Evolutionary conservation across 208 protist genomes (phyloP), one percentile per base, ranked within the genome.

Genomic region (Crithidia fasciculata): DNA sequence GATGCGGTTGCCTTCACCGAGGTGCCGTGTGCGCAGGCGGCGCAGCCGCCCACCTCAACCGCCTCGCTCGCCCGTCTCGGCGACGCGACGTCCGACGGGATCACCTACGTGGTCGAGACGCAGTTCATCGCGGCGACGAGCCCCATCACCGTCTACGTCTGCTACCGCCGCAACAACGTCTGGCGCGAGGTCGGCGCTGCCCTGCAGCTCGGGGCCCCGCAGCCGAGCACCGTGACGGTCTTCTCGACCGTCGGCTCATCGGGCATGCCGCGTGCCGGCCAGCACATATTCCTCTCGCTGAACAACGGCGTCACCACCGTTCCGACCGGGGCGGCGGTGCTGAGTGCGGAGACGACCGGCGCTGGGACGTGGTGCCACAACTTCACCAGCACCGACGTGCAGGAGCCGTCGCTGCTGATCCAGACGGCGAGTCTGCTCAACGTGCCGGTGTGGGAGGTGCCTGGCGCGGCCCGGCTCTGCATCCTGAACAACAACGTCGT

Each of bases 311-410:
- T 74, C 8, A 44, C 41, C 3, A 60, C 64, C 4, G 62, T 16
- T 9, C 43, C 69, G n/a, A 70, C 61, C 3, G 57, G 40, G 18
- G 52, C 62, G 41, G 86, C 80, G 4, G 86, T 88, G 0, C 82
- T 94, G 44, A 86, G 92, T 39, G 80, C 72, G 43, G 79, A 64
- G 16, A 58, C 69, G 39, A 71, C 77, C 15, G 72, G 66, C 28
- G n/a, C 54, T 45, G 82, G 83, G 18, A 90, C 88, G n/a, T 97
- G 93, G 91, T 97, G 93, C 69, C 87, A 94, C 70, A 96, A 96
- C 82, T 96, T 90, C 82, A 96, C 88, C 5, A 18, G 10, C 2
- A 52, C 37, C 5, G 61, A 91, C 56, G 76, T 95, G 0, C 84
- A 76, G 15, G 88, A 95, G 70, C 82, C 87, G 44, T 60, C 78